Conservation (phyloP, 257 asterid species). For the Capsicum rhomboideum region DNA sequence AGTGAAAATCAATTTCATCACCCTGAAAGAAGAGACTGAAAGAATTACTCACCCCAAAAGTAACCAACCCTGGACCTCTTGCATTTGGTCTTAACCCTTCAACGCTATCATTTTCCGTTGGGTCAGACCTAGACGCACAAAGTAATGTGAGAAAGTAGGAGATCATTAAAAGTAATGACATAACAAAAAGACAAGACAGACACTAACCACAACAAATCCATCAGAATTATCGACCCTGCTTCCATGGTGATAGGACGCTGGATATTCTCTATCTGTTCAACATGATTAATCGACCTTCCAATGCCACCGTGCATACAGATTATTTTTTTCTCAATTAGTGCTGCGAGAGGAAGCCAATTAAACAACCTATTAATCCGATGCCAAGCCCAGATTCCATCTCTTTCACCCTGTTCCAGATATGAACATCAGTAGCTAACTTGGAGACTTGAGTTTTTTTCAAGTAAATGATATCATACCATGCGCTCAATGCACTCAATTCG, state of each 20-base stretch:
- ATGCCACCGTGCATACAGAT: constrained; percentile 99
- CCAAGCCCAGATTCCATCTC: constrained; percentile 99
- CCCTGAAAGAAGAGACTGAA: not conserved
- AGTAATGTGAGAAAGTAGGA: not conserved
- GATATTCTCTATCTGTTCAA: constrained; percentile 88
- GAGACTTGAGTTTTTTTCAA: not conserved
- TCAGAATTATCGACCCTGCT: constrained; percentile 93
- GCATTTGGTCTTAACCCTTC: constrained; percentile 99
- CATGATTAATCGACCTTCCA: constrained; percentile 95
- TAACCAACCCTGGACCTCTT: constrained; percentile 99
- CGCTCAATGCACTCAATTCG: constrained; percentile 99
- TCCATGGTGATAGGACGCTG: constrained; percentile 99
- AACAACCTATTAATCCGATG: constrained; percentile 90
- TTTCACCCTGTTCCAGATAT: constrained; percentile 72
- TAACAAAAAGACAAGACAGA: not conserved
- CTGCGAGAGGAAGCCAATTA: constrained; percentile 99
- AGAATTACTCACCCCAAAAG: constrained; percentile 78
- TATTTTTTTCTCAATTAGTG: constrained; percentile 89
- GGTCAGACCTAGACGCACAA: constrained; percentile 80
- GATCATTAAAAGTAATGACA: not conserved
- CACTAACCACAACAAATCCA: constrained; percentile 94
- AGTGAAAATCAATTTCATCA: not conserved
- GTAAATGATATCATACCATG: constrained; percentile 46
- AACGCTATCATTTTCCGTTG: constrained; percentile 98
- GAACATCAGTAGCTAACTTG: constrained; percentile 6